Evolutionary conservation across 164 flowering plant genomes (phyloP), one percentile per base, ranked within the genome.

Genomic region (Protea cynaroides): DNA sequence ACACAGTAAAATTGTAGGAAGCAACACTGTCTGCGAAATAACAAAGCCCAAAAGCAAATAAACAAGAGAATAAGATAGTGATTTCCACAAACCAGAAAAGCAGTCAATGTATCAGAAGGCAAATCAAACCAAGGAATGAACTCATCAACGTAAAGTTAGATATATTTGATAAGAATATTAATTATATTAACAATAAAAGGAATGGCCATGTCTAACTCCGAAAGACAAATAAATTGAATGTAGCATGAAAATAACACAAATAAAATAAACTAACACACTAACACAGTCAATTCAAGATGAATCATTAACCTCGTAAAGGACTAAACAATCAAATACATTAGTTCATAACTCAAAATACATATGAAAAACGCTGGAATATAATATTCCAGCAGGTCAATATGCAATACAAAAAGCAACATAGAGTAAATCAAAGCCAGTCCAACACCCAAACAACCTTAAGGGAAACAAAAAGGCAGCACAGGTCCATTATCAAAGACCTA

Each of bases 221-320:
- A 2, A 25, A 46, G 47, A 61, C 7, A 9, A 47, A 62, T 8
- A 23, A 6, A 62, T 8, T 36, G 19, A 59, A 47, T 62, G 64
- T 49, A 12, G 53, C 24, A 62, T 15, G 21, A 61, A 61, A n/a
- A n/a, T n/a, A n/a, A n/a, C n/a, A 46, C n/a, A 61, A 9, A 43
- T 24, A 47, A 25, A 61, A 15, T 15, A 25, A 25, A n/a, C n/a
- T n/a, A n/a, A n/a, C n/a, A n/a, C n/a, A 47, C 36, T 15, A 44
- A 15, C 6, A 59, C 29, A 22, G 46, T 1, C 4, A 61, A n/a
- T n/a, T n/a, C n/a, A 25, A 61, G 3, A 17, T 53, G 47, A 44
- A 61, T 22, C 22, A 7, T 21, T 23, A 46, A 14, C 25, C 21
- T 49, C 40, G 25, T 47, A 25, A 4, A 47, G n/a, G n/a, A 46